Evolutionary conservation across 306 rosid species (phyloP).

Genomic region (Aeschynomene evenia): DNA sequence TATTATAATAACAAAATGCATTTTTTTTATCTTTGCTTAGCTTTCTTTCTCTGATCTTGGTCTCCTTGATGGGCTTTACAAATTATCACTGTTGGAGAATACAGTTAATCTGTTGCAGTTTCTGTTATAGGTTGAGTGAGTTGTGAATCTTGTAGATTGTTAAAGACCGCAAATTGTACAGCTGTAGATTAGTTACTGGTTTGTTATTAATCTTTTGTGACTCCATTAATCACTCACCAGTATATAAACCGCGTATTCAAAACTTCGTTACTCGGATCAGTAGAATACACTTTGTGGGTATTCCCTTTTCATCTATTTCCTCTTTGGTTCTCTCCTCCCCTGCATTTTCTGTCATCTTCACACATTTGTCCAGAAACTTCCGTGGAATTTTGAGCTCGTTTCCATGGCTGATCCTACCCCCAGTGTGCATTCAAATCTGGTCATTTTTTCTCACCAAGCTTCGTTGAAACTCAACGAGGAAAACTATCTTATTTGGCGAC

Average conservation of each 20-base stretch:
- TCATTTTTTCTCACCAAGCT: background rate
- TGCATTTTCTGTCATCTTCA: background rate
- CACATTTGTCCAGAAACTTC: background rate
- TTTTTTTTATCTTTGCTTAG: background rate
- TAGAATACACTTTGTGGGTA: background rate
- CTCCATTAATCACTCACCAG: background rate
- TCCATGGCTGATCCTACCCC: background rate
- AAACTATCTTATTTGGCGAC: background rate
- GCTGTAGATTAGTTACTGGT: background rate
- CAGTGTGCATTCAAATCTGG: background rate
- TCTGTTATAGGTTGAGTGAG: background rate
- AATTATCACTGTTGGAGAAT: background rate
- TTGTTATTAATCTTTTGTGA: background rate
- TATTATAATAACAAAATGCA: background rate
- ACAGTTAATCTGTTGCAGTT: background rate
- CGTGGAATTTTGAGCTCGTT: background rate
- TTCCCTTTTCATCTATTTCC: background rate
- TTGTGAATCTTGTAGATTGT: background rate
- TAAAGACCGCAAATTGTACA: background rate
- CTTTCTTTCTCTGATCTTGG: background rate
- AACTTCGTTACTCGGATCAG: background rate
- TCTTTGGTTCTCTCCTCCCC: background rate
- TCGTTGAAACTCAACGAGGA: background rate
- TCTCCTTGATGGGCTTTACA: constrained; percentile 22
- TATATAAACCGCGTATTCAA: background rate